Conservation (phyloP, 495 filamentous ascomycete species). For the Neurospora tetrasperma region DNA sequence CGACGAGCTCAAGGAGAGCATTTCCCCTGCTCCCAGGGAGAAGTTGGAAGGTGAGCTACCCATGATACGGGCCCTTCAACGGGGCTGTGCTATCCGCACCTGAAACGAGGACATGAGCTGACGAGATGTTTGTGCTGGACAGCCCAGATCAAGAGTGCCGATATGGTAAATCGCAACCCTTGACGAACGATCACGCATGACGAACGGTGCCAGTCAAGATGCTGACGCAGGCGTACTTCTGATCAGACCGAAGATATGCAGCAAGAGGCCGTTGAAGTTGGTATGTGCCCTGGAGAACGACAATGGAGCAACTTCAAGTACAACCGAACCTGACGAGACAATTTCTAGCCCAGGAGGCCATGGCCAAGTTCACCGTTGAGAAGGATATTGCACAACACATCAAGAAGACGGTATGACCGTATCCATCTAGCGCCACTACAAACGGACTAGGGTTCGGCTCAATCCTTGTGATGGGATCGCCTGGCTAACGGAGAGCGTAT, state of each 20-base stretch:
- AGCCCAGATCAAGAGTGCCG: slow-evolving; percentile 95
- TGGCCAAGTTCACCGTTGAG: slow-evolving; percentile 85
- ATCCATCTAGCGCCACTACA: background rate
- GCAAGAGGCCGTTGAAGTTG: slow-evolving; percentile 83
- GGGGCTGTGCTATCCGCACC: background rate
- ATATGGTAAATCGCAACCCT: slow-evolving; percentile 65
- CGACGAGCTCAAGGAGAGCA: slow-evolving; percentile 20
- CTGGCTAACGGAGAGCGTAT: slow-evolving; percentile 6
- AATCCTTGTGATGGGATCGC: slow-evolving; percentile 2
- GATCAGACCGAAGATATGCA: slow-evolving; percentile 93
- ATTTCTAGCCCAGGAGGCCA: slow-evolving; percentile 73
- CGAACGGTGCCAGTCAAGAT: background rate
- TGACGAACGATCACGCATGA: slow-evolving; percentile 1
- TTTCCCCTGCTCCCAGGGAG: slow-evolving; percentile 25
- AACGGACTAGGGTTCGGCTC: slow-evolving; percentile 63
- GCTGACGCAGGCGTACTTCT: slow-evolving; percentile 16
- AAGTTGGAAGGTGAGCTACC: slow-evolving; percentile 26
- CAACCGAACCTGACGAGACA: background rate
- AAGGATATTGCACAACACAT: slow-evolving; percentile 46
- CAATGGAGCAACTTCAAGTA: background rate
- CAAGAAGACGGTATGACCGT: slow-evolving; percentile 8
- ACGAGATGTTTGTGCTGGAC: slow-evolving; percentile 5
- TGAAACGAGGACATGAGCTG: background rate
- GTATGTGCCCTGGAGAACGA: slow-evolving; percentile 43
- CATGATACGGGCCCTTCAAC: background rate